Evolutionary conservation across 1,284 basidiomycete species (phyloP), one percentile per base, ranked within the genome.

Genomic region (Limonomyces culmigenus): DNA sequence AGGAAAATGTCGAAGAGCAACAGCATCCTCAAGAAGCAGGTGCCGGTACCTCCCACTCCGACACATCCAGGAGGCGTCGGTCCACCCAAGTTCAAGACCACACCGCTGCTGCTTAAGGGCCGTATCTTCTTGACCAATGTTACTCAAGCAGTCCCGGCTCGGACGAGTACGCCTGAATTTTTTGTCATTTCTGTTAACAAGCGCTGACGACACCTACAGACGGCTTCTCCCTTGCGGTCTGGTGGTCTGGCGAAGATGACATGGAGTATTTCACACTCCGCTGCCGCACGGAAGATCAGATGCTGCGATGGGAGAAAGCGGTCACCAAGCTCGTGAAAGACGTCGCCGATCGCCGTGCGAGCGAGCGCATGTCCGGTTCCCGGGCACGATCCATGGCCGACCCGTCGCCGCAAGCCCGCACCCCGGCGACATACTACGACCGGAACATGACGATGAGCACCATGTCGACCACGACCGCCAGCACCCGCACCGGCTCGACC

Each of bases 91-190:
- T 74, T 79, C 58, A 78, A 76, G 51, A 81, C 67, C 47, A 81
- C 79, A 0, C 80, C 80, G 14, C 67, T 97, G 25, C 71, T 93
- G 35, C 61, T 99, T 42, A 99, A 99, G 52, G 95, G 95, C 2
- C 75, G 95, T 23, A 98, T 99, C 46, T 98, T 97, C 58, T 68
- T 97, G 47, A 91, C 89, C 47, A 99, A 98, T 49, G 89, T 98
- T 32, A 92, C 86, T 0, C 71, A 80, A 44, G 77, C 83, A 15
- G 58, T 69, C 17, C 63, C 70, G 29, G 67, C 68, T 44, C 23
- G 8, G 23, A n/a, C 65, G 38, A 35, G 36, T 37, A 43, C 12
- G 15, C 31, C 29, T 33, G 10, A 23, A 29, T 17, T 16, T 8
- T n/a, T n/a, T 27, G n/a, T 27, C 23, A 27, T 27, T n/a, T 8